Percentiles rank a stretch among this genome's conserved stretches.
Evolutionary conservation across 169 alveolate genomes (phyloP).

Genomic region (Cryptosporidium sp.): DNA sequence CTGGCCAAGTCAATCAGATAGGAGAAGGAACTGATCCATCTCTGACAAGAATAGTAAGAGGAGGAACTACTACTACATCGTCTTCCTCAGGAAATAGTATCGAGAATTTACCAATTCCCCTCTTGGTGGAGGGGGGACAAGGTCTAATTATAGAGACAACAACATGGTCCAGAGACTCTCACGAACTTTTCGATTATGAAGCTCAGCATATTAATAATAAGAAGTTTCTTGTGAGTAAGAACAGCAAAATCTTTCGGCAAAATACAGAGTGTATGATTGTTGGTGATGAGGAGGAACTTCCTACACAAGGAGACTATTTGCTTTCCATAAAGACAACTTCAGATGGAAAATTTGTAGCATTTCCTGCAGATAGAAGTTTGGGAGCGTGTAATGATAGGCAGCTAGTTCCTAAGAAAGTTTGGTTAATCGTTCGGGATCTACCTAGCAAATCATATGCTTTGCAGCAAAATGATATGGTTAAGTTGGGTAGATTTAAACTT

Average conservation of each 20-base stretch:
- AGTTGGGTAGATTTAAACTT: conserved; percentile 92
- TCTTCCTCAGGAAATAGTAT: conserved; percentile 72
- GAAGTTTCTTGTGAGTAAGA: conserved; percentile 77
- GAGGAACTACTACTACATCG: conserved; percentile 63
- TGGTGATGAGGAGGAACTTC: conserved; percentile 67
- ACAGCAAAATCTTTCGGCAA: conserved; percentile 60
- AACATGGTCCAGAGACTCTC: conserved; percentile 96
- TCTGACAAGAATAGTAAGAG: conserved; percentile 12
- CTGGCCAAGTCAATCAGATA: background rate
- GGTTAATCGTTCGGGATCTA: conserved; percentile 91
- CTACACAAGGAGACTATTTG: conserved; percentile 64
- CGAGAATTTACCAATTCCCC: conserved; percentile 21
- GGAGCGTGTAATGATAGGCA: conserved; percentile 60
- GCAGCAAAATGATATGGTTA: conserved; percentile 92
- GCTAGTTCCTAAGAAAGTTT: conserved; percentile 87
- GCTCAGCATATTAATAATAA: conserved; percentile 86
- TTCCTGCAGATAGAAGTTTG: conserved; percentile 73
- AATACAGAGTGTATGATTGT: conserved; percentile 66
- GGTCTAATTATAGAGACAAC: conserved; percentile 81
- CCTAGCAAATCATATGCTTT: conserved; percentile 86
- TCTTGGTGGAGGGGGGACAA: background rate
- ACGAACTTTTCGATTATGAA: conserved; percentile 95
- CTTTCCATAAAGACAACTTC: conserved; percentile 55
- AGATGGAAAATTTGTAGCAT: conserved; percentile 72
- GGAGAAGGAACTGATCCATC: conserved; percentile 3